These are phyloP conservation scores for Hypoxylon sp. DNA, from an alignment of 2,329 filamentous ascomycete species.

Conservation along the genomic window DNA sequence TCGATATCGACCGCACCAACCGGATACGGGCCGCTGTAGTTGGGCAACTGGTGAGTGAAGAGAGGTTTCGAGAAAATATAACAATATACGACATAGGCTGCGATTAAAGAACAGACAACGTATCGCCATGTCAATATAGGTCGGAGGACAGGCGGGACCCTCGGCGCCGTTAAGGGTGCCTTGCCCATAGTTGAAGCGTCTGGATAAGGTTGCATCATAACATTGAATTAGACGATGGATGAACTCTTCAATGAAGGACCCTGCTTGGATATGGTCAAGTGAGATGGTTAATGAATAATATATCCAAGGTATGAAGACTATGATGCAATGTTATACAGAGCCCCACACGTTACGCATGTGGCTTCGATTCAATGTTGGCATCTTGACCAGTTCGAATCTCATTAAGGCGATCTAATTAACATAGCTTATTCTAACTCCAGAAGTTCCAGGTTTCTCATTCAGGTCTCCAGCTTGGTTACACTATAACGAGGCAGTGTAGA, in stretches of 20 bases:
- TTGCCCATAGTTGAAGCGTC: conserved; percentile 40
- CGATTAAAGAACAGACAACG: conserved; percentile 48
- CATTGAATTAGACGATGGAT: neutral
- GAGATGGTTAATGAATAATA: neutral
- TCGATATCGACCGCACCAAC: conserved; percentile 65
- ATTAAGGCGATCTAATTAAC: neutral
- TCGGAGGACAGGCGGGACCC: conserved; percentile 42
- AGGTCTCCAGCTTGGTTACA: neutral
- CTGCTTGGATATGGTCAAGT: neutral
- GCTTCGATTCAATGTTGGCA: conserved; percentile 7
- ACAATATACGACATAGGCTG: conserved; percentile 57
- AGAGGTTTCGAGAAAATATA: conserved; percentile 57
- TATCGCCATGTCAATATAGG: conserved; percentile 56
- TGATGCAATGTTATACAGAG: conserved; percentile 28
- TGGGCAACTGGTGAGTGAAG: conserved; percentile 60
- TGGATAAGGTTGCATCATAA: conserved; percentile 48
- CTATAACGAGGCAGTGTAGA: neutral
- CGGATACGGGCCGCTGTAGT: conserved; percentile 59
- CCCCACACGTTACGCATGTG: conserved; percentile 32
- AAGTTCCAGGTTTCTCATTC: neutral
- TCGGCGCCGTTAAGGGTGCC: conserved; percentile 23
- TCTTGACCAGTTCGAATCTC: conserved; percentile 7
- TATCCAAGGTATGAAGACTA: conserved; percentile 1
- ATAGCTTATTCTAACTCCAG: conserved; percentile 18
- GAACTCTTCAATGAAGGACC: conserved; percentile 1